Evolutionary conservation across 345 rosid species (phyloP), one percentile per base, ranked within the genome.

Genomic region (Hevea brasiliensis): DNA sequence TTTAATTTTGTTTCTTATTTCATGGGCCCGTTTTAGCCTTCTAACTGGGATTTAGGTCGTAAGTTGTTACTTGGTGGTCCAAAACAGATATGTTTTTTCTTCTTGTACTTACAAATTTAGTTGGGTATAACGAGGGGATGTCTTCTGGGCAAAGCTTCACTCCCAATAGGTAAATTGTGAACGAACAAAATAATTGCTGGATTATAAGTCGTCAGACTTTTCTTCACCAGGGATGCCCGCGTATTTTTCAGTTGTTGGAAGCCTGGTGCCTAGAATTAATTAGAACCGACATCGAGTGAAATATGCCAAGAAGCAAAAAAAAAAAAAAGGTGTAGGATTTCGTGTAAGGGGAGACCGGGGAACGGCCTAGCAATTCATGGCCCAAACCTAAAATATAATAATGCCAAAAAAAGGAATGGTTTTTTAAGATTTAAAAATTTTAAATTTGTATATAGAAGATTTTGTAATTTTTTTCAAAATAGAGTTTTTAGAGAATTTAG

Each of bases 121-220:
- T 24, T 17, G 68, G 44, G 35, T 47, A 24, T 15, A 35, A 50
- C 17, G 32, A 71, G 8, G 48, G 26, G 8, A 21, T 27, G 6
- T 15, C 55, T 11, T 20, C 10, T 18, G 24, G 69, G 55, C 14
- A 45, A 69, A 55, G 23, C 61, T 35, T 23, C 44, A 23, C 8
- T 26, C n/a, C 35, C 21, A 17, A 8, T 23, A 35, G 61, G 53
- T n/a, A 63, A 62, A 32, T 60, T 51, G 69, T 72, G 61, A 72
- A 72, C 59, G 11, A 53, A 72, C 59, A 5, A 12, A 40, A 72
- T 72, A 62, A 23, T 50, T n/a, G n/a, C 26, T 6, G 23, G 37
- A 35, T 50, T 62, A 53, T 15, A 62, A 6, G 15, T 63, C 5
- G 4, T 68, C 58, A 20, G 57, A 27, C 32, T 58, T 58, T 60